Evolutionary conservation across 2,329 filamentous ascomycete genomes (phyloP).

Genomic region (Cryphonectria naterciae): DNA sequence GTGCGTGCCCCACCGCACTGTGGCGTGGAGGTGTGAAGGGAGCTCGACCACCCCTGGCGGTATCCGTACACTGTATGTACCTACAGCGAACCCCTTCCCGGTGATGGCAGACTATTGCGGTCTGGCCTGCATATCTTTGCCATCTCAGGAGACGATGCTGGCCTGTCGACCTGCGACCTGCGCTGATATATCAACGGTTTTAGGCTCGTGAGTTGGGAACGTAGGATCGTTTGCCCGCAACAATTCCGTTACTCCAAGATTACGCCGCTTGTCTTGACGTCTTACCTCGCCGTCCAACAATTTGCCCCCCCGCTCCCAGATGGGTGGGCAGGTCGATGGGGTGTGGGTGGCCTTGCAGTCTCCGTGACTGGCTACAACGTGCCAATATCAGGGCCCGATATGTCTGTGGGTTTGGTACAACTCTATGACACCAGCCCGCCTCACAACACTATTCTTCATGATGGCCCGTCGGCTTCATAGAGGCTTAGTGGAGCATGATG

Average conservation of each 20-base stretch:
- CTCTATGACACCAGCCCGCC: background rate
- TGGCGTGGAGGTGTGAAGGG: background rate
- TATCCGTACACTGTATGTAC: background rate
- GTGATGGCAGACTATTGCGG: background rate
- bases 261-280: background rate
- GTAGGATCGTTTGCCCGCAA: background rate
- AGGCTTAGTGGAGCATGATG: background rate
- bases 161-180: slow-evolving; percentile 2
- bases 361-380: slow-evolving; percentile 19
- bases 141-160: background rate
- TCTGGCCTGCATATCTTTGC: slow-evolving; percentile 11
- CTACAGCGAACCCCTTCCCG: background rate
- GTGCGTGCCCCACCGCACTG: background rate
- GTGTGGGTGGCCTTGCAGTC: slow-evolving; percentile 21
- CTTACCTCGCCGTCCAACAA: background rate
- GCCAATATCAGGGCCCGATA: slow-evolving; percentile 20
- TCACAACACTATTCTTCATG: background rate
- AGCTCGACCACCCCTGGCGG: background rate
- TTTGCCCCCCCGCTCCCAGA: background rate
- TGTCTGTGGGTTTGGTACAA: slow-evolving; percentile 5
- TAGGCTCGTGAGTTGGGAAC: background rate
- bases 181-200: background rate
- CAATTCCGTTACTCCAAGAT: background rate
- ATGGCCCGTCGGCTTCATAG: background rate
- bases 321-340: background rate